Percentiles rank a stretch among this genome's conserved stretches.
Evolutionary conservation across 768 basidiomycete genomes (phyloP).

Genomic region (Galerina marginata): DNA sequence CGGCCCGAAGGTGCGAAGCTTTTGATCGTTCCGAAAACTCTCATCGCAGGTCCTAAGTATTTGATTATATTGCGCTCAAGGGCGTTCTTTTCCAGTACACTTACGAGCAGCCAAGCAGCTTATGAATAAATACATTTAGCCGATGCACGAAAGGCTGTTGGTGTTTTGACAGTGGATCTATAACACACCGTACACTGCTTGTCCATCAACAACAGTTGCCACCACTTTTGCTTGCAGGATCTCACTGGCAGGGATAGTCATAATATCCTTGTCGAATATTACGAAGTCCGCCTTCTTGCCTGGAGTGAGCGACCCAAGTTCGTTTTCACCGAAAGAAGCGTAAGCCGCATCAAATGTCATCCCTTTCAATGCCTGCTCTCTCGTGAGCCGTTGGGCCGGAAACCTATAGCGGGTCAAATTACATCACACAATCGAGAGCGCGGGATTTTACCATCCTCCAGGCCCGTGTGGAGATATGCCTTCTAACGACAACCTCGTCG

Average conservation of each 20-base stretch:
- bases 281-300: constrained; percentile 93
- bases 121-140: too few species aligned
- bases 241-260: constrained; percentile 63
- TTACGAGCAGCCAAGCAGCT: too few species aligned
- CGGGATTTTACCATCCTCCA: constrained; percentile 74
- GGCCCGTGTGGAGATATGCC: constrained; percentile 85
- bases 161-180: not conserved
- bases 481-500: constrained; percentile 68
- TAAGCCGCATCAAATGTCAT: constrained; percentile 93
- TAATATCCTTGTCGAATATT: constrained; percentile 80
- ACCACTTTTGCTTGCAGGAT: constrained; percentile 70
- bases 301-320: constrained; percentile 69
- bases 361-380: constrained; percentile 83
- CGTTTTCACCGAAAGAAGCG: constrained; percentile 78
- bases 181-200: constrained; percentile 61
- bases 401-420: constrained; percentile 55
- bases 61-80: too few species aligned
- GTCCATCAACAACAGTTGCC: constrained; percentile 80
- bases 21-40: too few species aligned
- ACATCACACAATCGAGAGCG: not conserved
- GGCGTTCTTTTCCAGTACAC: too few species aligned
- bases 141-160: too few species aligned
- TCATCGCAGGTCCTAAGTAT: too few species aligned
- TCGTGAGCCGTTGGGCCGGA: constrained; percentile 73
- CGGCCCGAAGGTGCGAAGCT: too few species aligned